Evolutionary conservation across 1,284 basidiomycete species (phyloP).

Genomic region (Neolentinus lepideus): DNA sequence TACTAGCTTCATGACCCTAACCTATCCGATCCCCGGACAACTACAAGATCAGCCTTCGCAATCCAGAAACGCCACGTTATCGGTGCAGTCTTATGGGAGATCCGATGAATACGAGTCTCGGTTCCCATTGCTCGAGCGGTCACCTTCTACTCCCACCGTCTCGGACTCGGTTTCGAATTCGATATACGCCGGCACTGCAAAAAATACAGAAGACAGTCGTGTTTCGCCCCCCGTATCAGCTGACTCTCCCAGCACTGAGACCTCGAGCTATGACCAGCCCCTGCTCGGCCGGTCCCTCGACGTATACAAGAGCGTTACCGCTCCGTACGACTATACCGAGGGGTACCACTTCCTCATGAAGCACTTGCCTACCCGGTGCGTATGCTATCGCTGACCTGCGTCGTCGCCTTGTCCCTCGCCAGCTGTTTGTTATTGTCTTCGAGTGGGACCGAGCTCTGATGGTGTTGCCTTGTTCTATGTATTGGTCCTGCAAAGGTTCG

Average conservation of each 20-base stretch:
- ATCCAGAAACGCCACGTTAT: neutral
- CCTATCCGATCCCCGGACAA: constrained; percentile 7
- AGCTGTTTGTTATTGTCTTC: constrained; percentile 32
- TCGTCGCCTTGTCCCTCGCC: constrained; percentile 19
- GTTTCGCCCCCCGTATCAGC: neutral
- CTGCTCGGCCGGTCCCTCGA: constrained; percentile 6
- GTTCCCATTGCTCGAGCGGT: neutral
- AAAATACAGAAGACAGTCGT: neutral
- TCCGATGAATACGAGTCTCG: neutral
- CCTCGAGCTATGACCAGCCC: neutral
- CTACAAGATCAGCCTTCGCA: constrained; percentile 6
- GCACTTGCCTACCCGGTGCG: constrained; percentile 78
- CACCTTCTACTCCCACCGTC: neutral
- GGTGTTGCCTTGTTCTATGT: constrained; percentile 9
- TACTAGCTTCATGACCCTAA: constrained; percentile 9
- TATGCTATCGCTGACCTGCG: constrained; percentile 19
- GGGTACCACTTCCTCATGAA: constrained; percentile 95
- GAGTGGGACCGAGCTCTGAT: constrained; percentile 35
- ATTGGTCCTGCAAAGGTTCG: constrained; percentile 55
- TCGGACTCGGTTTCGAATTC: neutral
- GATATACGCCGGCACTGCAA: neutral
- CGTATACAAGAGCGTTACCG: constrained; percentile 71
- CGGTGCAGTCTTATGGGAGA: neutral
- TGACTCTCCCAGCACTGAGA: constrained; percentile 1
- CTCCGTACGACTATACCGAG: constrained; percentile 87